A percentile compares a stretch with the other conserved stretches of the same genome.
Evolutionary conservation across 768 basidiomycete species (phyloP).

Genomic region (Leccinum rimulosum): DNA sequence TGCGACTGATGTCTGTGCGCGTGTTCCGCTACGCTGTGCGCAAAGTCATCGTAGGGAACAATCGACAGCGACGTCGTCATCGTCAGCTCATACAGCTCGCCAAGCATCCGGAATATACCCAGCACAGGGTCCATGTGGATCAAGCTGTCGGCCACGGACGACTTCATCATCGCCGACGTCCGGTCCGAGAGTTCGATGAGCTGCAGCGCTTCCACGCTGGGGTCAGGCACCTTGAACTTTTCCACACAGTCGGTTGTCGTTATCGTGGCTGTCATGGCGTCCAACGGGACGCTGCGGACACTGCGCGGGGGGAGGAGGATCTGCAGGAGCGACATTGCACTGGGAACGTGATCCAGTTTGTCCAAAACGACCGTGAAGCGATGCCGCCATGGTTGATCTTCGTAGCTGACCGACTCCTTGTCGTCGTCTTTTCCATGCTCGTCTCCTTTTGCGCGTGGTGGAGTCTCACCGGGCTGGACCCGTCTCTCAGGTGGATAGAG

Average conservation of each 20-base stretch:
- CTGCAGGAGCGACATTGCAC: constrained; percentile 87
- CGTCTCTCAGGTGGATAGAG: constrained; percentile 69
- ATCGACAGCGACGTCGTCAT: constrained; percentile 68
- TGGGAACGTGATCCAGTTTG: constrained; percentile 83
- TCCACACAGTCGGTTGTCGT: constrained; percentile 8
- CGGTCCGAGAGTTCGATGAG: constrained; percentile 80
- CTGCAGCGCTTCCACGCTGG: constrained; percentile 73
- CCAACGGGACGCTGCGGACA: background rate
- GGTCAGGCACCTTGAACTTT: constrained; percentile 18
- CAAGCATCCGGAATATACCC: constrained; percentile 74
- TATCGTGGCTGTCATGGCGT: constrained; percentile 11
- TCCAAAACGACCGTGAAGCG: constrained; percentile 87
- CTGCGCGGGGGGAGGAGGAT: constrained; percentile 54
- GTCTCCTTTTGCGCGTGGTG: constrained; percentile 26
- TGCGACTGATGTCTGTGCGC: constrained; percentile 60
- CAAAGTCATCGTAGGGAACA: constrained; percentile 73
- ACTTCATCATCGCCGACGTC: constrained; percentile 62
- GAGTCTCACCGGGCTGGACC: constrained; percentile 37
- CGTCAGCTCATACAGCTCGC: constrained; percentile 63
- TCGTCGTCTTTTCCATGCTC: constrained; percentile 26
- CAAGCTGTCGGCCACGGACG: constrained; percentile 63
- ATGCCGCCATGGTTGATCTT: constrained; percentile 38
- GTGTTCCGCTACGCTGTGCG: constrained; percentile 65
- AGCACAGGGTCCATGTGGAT: constrained; percentile 72
- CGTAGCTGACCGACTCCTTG: constrained; percentile 6